phyloP scores from a whole-genome alignment of 192 early-diverging fungal species.

The Chytriomyces sp. region DNA sequence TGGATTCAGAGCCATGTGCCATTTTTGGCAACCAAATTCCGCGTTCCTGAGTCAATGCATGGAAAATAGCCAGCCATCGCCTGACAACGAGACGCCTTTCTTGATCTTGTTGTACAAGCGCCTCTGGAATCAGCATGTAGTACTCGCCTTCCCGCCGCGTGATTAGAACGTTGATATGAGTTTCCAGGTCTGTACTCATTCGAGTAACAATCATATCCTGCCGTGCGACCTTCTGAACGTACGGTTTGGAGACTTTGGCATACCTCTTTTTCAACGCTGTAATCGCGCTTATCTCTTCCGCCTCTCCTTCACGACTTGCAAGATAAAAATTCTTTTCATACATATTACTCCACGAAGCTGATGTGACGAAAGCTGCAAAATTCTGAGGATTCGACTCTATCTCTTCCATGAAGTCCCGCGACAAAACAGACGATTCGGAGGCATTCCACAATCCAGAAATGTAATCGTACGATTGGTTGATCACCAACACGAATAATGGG shows the following conservation, averaged over 20 bases:
- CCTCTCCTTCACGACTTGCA: constrained; percentile 35
- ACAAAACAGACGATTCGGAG: not conserved
- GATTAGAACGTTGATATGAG: constrained; percentile 6
- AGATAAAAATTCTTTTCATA: constrained; percentile 43
- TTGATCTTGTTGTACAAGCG: constrained; percentile 19
- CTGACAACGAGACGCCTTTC: constrained; percentile 29
- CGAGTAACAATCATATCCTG: constrained; percentile 19
- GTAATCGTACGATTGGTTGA: constrained; percentile 39
- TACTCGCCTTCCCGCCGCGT: constrained; percentile 25
- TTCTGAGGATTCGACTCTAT: constrained; percentile 28
- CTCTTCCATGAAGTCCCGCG: constrained; percentile 22
- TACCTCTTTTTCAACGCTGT: constrained; percentile 34
- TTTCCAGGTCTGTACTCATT: not conserved
- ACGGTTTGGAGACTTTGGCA: constrained; percentile 15
- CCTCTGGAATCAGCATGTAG: constrained; percentile 13
- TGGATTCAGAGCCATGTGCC: not conserved
- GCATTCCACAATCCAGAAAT: constrained; percentile 24
- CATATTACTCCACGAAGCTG: constrained; percentile 33
- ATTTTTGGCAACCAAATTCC: constrained; percentile 41
- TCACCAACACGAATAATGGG: constrained; percentile 43
- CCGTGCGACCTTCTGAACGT: constrained; percentile 14
- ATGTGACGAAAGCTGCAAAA: constrained; percentile 37
- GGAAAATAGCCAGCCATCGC: constrained; percentile 29
- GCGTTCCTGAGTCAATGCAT: constrained; percentile 42
- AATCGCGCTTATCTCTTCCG: constrained; percentile 35